Evolutionary conservation across 2,329 filamentous ascomycete genomes (phyloP).

Genomic region (Botrytis byssoidea): DNA sequence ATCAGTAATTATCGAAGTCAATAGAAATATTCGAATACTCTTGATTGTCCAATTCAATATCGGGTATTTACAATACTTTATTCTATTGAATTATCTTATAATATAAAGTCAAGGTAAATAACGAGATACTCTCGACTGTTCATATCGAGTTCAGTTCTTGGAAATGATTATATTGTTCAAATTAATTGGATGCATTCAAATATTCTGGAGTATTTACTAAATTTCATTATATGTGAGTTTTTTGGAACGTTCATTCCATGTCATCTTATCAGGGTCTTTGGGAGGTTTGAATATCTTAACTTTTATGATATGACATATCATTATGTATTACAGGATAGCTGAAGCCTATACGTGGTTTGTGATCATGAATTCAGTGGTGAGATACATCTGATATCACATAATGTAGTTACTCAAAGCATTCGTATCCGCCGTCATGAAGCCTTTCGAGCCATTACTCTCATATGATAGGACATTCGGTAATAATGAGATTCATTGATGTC

Average conservation of each 20-base stretch:
- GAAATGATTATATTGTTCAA: not conserved
- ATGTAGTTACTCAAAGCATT: not conserved
- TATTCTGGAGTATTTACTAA: fast-evolving
- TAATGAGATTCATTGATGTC: not conserved
- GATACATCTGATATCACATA: not conserved
- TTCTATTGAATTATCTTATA: fast-evolving
- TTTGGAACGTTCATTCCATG: not conserved
- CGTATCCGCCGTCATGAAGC: not conserved
- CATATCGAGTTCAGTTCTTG: fast-evolving
- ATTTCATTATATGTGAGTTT: fast-evolving
- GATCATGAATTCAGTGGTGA: no score
- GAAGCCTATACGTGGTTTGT: no score
- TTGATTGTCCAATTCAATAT: not conserved
- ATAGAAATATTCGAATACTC: fast-evolving
- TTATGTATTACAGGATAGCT: not conserved
- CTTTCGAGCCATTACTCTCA: not conserved
- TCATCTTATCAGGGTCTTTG: fast-evolving
- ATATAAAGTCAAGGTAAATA: fast-evolving
- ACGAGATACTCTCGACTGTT: no score
- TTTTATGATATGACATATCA: no score
- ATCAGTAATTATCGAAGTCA: no score
- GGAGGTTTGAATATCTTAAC: fast-evolving
- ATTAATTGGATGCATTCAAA: no score
- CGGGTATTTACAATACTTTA: not conserved
- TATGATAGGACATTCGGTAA: fast-evolving